Evolutionary conservation across 169 alveolate genomes (phyloP).

Genomic region (Haemoproteus tartakovskyi): DNA sequence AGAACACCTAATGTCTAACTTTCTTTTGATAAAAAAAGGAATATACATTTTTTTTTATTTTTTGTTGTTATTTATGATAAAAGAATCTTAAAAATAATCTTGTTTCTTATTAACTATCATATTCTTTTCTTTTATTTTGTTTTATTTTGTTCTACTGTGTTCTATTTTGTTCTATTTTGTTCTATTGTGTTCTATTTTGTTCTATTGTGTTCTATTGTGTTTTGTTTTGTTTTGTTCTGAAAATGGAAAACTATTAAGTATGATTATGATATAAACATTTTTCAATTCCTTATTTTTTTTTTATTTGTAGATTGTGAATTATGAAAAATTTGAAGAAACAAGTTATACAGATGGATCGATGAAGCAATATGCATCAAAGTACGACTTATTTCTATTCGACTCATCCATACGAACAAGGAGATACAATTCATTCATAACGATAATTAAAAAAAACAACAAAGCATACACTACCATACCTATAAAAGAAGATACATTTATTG

Average conservation of each 20-base stretch:
- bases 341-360: conserved; percentile 16
- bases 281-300: no score
- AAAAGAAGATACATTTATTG: conserved; percentile 31
- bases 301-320: conserved; percentile 17
- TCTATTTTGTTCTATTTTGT: no score
- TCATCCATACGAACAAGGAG: conserved; percentile 26
- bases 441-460: conserved; percentile 37
- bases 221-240: no score
- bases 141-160: no score
- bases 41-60: background rate
- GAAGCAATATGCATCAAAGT: conserved; percentile 12
- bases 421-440: conserved; percentile 23
- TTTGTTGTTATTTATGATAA: background rate
- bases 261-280: background rate
- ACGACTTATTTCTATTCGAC: conserved; percentile 38
- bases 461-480: conserved; percentile 44
- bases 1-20: no score
- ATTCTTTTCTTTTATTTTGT: no score
- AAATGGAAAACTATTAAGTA: background rate
- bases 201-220: no score
- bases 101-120: no score
- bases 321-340: conserved; percentile 47
- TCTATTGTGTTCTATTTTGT: no score
- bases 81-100: no score
- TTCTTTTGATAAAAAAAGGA: background rate